Evolutionary conservation across 176 grass and related monocot species (phyloP), one percentile per base, ranked within the genome.

Genomic region (Elymus sibiricus): DNA sequence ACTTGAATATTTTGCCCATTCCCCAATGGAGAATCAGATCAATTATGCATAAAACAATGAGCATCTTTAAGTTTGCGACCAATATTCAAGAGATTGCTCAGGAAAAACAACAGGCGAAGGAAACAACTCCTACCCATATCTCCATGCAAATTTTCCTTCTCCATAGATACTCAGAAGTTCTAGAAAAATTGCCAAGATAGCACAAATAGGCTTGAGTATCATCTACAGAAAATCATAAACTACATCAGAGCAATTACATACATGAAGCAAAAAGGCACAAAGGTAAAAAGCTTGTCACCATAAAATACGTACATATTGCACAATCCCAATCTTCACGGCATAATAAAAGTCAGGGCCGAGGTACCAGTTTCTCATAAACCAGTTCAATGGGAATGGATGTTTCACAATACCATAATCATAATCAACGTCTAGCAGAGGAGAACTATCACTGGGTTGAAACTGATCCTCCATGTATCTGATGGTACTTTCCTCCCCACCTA

Each of bases 141-240:
- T 94, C 97, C 97, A 99, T 80, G 60, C 88, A 92, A 99, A 99
- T 84, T 96, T 96, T 65, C 97, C 90, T 88, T 99, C 97, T 51
- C 97, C 94, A 75, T 99, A 99, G 79, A 99, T 88, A 66, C 94
- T 94, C 78, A 95, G 77, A 78, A 98, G 90, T 87, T 94, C 69
- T 63, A 98, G 66, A 53, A 96, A 86, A 76, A 99, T 96, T 83
- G 97, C 90, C 69, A 99, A 79, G 25, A 96, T 47, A 88, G 94
- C 97, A 90, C 97, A 99, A 79, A 99, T 94, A 70, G 92, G 92
- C 70, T 99, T 99, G 26, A 99, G 88, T 89, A 99, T 99, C 94
- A 99, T 94, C 97, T 99, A 70, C 37, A 88, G 83, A 76, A 88
- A 82, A 79, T 21, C 38, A 77, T 47, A 53, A 42, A 76, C 58